Evolutionary conservation across 306 rosid species (phyloP).

Genomic region (Canavalia gladiata): DNA sequence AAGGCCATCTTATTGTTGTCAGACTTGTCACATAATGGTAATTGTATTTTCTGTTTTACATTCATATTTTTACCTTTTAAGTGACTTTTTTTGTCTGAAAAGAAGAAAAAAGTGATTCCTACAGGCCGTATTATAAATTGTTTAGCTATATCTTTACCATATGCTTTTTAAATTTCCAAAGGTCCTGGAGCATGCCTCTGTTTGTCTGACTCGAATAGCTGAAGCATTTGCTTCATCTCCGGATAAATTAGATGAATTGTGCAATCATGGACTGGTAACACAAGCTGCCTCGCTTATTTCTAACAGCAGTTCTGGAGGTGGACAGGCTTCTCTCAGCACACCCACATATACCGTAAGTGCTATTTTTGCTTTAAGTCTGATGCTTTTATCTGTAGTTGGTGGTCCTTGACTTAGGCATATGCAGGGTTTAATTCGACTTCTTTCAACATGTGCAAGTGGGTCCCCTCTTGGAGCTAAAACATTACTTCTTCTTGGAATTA

Average conservation of each 20-base stretch:
- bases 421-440: constrained; percentile 98
- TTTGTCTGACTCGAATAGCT: constrained; percentile 98
- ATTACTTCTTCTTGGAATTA: constrained; percentile 87
- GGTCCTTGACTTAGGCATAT: constrained; percentile 47
- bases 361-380: constrained; percentile 11
- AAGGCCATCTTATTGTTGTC: constrained; percentile 21
- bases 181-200: constrained; percentile 99
- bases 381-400: constrained; percentile 25
- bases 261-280: constrained; percentile 92
- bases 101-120: neutral
- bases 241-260: constrained; percentile 90
- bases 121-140: neutral
- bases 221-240: constrained; percentile 96
- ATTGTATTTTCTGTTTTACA: neutral
- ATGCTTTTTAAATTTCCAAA: constrained; percentile 46
- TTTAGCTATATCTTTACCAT: constrained; percentile 26
- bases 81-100: neutral
- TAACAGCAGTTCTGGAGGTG: constrained; percentile 93
- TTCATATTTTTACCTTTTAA: neutral
- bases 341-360: constrained; percentile 88
- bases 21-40: neutral
- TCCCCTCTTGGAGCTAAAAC: constrained; percentile 97
- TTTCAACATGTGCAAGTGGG: constrained; percentile 97
- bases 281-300: constrained; percentile 98
- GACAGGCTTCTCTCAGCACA: constrained; percentile 95